These are phyloP conservation scores for Spirogloea muscicola DNA, from an alignment of 139 green algal species.

Conservation along the genomic window DNA sequence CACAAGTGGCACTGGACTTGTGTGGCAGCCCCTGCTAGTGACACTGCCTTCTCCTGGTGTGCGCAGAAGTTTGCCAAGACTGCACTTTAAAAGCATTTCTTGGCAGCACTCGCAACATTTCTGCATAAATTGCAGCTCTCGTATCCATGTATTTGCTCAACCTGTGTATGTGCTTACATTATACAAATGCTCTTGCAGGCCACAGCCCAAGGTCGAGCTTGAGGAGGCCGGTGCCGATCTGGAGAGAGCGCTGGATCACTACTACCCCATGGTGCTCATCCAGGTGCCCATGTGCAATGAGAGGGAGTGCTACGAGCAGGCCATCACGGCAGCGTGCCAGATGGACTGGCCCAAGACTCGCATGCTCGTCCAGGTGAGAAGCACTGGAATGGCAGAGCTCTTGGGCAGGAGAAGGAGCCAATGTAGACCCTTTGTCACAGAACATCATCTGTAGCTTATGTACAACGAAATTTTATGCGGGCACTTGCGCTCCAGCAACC, in stretches of 20 bases:
- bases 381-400: too few relatives aligned
- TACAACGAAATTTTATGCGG: too few relatives aligned
- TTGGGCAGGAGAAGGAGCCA: too few relatives aligned
- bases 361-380: slow-evolving; percentile 60
- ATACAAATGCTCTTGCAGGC: neutral
- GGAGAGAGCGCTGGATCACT: neutral
- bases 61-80: too few relatives aligned
- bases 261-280: slow-evolving; percentile 41
- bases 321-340: slow-evolving; percentile 73
- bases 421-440: too few relatives aligned
- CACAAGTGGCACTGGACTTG: neutral
- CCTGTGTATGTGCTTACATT: neutral
- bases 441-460: too few relatives aligned
- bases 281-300: slow-evolving; percentile 51
- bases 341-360: slow-evolving; percentile 67
- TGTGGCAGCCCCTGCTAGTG: neutral
- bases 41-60: neutral
- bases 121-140: neutral
- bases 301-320: slow-evolving; percentile 61
- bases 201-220: neutral
- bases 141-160: neutral
- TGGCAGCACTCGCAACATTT: too few relatives aligned
- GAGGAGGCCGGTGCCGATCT: slow-evolving; percentile 7
- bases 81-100: too few relatives aligned
- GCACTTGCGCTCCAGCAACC: too few relatives aligned